A percentile compares a stretch with the other conserved stretches of the same genome.
Evolutionary conservation across 768 basidiomycete genomes (phyloP).

Genomic region (Naganishia randhawae): DNA sequence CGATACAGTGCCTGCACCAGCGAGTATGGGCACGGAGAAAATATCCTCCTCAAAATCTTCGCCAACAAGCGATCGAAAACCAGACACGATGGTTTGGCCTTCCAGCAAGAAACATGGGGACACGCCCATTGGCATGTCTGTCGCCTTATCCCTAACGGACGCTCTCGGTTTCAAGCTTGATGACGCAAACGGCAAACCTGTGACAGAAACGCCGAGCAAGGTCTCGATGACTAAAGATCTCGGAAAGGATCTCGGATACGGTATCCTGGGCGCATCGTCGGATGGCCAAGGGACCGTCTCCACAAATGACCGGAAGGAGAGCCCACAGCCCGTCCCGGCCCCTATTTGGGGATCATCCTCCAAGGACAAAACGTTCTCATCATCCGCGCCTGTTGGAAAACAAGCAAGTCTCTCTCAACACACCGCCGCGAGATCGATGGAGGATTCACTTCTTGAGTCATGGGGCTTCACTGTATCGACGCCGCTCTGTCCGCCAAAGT

Average conservation of each 20-base stretch:
- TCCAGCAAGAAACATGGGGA: conserved; percentile 12
- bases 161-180: neutral
- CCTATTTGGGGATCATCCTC: too few species aligned
- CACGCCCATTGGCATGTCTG: conserved; percentile 8
- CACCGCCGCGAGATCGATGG: neutral
- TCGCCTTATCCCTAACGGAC: neutral
- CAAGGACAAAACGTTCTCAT: neutral
- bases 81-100: neutral
- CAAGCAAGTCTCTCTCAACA: conserved; percentile 5
- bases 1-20: neutral
- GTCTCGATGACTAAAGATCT: neutral
- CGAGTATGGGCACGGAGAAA: neutral
- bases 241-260: neutral
- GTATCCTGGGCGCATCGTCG: neutral
- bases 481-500: conserved; percentile 8
- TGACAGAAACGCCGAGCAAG: neutral
- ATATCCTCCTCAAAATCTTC: neutral
- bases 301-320: too few species aligned
- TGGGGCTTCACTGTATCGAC: conserved; percentile 16
- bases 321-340: too few species aligned
- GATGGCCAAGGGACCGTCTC: too few species aligned
- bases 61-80: neutral
- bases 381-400: neutral
- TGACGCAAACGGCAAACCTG: neutral
- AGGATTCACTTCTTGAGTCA: conserved; percentile 7